A percentile compares a stretch with the other conserved stretches of the same genome.
phyloP scores from a whole-genome alignment of 345 rosid species.

The Eucalyptus cloeziana region DNA sequence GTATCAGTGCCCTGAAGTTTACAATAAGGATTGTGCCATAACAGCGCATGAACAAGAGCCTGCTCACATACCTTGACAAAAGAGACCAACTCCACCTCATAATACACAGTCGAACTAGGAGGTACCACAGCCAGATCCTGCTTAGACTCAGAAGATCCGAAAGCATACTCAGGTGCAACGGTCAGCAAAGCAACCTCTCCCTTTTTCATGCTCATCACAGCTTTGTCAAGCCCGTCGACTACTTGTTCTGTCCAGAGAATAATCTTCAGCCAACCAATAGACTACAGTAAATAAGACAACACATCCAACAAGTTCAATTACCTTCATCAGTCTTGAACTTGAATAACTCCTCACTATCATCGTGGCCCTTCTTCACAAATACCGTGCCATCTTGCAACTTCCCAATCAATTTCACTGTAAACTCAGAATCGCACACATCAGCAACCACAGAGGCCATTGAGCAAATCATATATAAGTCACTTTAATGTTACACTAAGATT shows the following conservation, averaged over 20 bases:
- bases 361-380: conserved; percentile 70
- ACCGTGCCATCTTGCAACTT: conserved; percentile 73
- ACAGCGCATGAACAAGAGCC: neutral
- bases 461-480: neutral
- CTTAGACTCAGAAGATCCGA: conserved; percentile 53
- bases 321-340: conserved; percentile 93
- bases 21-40: neutral
- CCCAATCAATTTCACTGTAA: conserved; percentile 80
- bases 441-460: neutral
- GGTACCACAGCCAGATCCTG: conserved; percentile 78
- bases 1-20: neutral
- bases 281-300: neutral
- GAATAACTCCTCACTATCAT: conserved; percentile 43
- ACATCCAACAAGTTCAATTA: neutral
- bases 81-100: conserved; percentile 70
- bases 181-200: conserved; percentile 74
- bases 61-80: conserved; percentile 43
- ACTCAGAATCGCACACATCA: neutral
- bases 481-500: neutral
- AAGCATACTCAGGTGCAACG: conserved; percentile 75
- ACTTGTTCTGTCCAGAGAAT: conserved; percentile 57
- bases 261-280: neutral
- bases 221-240: conserved; percentile 84
- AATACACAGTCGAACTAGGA: conserved; percentile 53
- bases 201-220: conserved; percentile 75